A percentile compares a stretch with the other conserved stretches of the same genome.
phyloP scores from a whole-genome alignment of 2,329 filamentous ascomycete species.

The Alternaria dauci region DNA sequence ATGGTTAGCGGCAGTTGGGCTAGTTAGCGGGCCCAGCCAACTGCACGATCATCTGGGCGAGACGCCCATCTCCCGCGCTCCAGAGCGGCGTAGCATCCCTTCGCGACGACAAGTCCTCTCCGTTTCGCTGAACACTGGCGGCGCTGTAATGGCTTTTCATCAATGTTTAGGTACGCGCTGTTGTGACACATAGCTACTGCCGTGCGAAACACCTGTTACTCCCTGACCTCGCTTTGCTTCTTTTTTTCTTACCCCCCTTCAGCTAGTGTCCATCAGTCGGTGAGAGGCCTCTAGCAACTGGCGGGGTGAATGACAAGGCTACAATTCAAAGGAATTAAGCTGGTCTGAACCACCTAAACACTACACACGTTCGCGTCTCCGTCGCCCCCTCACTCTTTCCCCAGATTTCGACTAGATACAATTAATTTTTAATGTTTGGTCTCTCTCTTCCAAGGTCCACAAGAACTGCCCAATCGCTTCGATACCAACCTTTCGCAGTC shows the following conservation, averaged over 20 bases:
- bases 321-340: slow-evolving; percentile 13
- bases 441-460: not conserved
- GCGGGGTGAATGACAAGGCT: slow-evolving; percentile 23
- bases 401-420: slow-evolving; percentile 3
- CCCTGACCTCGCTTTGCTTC: not conserved
- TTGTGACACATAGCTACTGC: slow-evolving; percentile 20
- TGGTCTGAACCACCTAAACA: slow-evolving; percentile 8
- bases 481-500: not conserved
- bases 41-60: slow-evolving; percentile 17
- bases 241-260: not conserved
- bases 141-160: slow-evolving; percentile 11
- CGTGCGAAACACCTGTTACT: not conserved
- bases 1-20: slow-evolving; percentile 6
- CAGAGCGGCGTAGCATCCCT: slow-evolving; percentile 6
- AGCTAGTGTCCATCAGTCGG: not conserved
- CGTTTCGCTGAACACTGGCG: slow-evolving; percentile 3
- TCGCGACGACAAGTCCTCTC: slow-evolving; percentile 4
- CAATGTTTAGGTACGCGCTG: not conserved
- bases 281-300: slow-evolving; percentile 4
- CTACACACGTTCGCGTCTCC: slow-evolving; percentile 7
- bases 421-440: slow-evolving; percentile 17
- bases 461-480: not conserved
- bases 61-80: slow-evolving; percentile 18
- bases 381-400: slow-evolving; percentile 12
- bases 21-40: slow-evolving; percentile 3